Percentiles rank a stretch among this genome's conserved stretches.
phyloP scores from a whole-genome alignment of 495 filamentous ascomycete genomes.

The Baudoinia panamericana region DNA sequence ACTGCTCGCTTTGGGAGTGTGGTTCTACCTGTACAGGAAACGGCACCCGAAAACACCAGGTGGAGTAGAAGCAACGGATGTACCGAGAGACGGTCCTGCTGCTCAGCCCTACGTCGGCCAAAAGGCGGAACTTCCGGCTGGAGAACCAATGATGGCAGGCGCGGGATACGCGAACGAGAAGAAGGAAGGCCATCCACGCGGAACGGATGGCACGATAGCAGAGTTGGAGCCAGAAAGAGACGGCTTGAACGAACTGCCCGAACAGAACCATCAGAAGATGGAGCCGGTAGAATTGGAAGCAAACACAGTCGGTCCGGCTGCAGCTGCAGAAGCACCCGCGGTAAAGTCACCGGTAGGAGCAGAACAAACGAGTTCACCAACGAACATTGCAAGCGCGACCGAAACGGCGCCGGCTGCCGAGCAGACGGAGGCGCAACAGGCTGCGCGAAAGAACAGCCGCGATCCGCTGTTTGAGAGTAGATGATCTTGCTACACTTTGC shows the following conservation, averaged over 20 bases:
- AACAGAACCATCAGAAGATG: background rate
- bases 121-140: background rate
- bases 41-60: background rate
- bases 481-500: no score
- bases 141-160: background rate
- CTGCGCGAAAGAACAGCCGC: no score
- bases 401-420: no score
- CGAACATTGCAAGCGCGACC: no score
- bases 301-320: background rate
- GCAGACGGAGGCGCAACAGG: no score
- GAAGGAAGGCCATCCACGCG: background rate
- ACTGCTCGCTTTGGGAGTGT: background rate
- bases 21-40: background rate
- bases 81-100: no score
- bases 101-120: no score
- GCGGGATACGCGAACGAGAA: no score
- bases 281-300: background rate
- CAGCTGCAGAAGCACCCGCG: background rate
- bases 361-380: no score
- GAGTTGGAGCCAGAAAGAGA: background rate
- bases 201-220: background rate
- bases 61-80: no score
- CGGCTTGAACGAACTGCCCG: background rate
- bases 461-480: no score
- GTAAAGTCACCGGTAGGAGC: no score